Conservation (phyloP, 2,329 filamentous ascomycete genomes). For the Monilinia aucupariae region DNA sequence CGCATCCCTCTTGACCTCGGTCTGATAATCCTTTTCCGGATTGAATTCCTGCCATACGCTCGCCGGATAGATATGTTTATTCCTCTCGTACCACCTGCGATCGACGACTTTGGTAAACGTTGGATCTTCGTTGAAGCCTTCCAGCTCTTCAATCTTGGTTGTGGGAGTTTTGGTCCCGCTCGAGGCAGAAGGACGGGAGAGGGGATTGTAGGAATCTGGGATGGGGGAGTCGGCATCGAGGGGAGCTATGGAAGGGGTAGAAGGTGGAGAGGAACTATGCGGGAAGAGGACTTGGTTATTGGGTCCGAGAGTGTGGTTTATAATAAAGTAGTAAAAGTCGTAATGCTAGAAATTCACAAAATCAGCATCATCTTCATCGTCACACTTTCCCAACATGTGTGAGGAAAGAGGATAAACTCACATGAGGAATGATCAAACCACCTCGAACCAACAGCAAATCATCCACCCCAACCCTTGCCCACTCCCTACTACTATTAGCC, state of each 20-base stretch:
- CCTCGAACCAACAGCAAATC: constrained; percentile 90
- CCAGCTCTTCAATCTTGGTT: constrained; percentile 44
- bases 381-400: background rate
- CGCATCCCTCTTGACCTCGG: constrained; percentile 71
- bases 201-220: constrained; percentile 37
- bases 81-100: constrained; percentile 91
- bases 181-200: constrained; percentile 34
- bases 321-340: constrained; percentile 94
- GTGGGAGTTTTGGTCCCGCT: constrained; percentile 35
- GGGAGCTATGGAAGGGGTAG: constrained; percentile 5
- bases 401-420: constrained; percentile 42
- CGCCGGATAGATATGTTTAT: constrained; percentile 97
- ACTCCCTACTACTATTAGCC: constrained; percentile 62
- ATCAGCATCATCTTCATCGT: constrained; percentile 9
- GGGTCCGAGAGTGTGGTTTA: constrained; percentile 77
- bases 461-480: constrained; percentile 91
- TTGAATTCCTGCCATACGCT: constrained; percentile 96
- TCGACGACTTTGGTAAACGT: constrained; percentile 89
- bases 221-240: constrained; percentile 20
- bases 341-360: constrained; percentile 63
- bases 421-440: constrained; percentile 88
- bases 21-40: constrained; percentile 77
- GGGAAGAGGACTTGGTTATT: constrained; percentile 70
- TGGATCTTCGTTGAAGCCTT: constrained; percentile 75
- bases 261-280: constrained; percentile 50